Evolutionary conservation across 2,329 filamentous ascomycete genomes (phyloP).

Genomic region (Colletotrichum paranaense): DNA sequence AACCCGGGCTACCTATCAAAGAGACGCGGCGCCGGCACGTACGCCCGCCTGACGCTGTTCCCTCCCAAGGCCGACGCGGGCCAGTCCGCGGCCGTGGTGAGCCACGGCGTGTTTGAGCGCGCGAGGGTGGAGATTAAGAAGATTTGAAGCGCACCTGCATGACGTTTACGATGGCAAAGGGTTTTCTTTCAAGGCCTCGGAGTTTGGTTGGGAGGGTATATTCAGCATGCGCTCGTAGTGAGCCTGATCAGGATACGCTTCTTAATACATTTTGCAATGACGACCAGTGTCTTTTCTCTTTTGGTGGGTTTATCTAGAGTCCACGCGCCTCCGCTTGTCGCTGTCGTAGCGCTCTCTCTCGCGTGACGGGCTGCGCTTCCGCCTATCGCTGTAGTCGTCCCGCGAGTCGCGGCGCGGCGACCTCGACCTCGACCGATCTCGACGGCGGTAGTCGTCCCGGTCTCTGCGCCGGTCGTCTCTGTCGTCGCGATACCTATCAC

Average conservation of each 20-base stretch:
- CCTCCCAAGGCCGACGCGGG: conserved; percentile 69
- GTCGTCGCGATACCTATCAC: conserved; percentile 43
- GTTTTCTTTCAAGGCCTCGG: conserved; percentile 1
- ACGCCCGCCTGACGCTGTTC: conserved; percentile 81
- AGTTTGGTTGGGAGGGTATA: conserved; percentile 35
- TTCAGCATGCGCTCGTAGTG: conserved; percentile 25
- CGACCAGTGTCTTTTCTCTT: neutral
- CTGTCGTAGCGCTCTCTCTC: conserved; percentile 65
- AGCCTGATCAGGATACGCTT: conserved; percentile 24
- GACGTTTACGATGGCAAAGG: conserved; percentile 11
- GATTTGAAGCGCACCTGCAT: conserved; percentile 60
- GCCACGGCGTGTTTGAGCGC: conserved; percentile 83
- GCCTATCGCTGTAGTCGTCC: conserved; percentile 58
- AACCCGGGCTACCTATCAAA: conserved; percentile 93
- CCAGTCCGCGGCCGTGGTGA: conserved; percentile 69
- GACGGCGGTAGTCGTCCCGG: conserved; percentile 47
- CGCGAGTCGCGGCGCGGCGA: conserved; percentile 61
- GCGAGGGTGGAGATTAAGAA: conserved; percentile 88
- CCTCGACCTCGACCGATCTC: conserved; percentile 59
- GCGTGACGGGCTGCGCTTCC: conserved; percentile 69
- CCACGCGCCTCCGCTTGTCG: conserved; percentile 70
- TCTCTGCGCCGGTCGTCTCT: conserved; percentile 45
- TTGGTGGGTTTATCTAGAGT: conserved; percentile 46
- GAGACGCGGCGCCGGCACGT: conserved; percentile 85
- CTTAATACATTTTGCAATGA: conserved; percentile 13